Base-by-base conservation (phyloP, 163 green algal species). In the Scenedesmus sp. region DNA sequence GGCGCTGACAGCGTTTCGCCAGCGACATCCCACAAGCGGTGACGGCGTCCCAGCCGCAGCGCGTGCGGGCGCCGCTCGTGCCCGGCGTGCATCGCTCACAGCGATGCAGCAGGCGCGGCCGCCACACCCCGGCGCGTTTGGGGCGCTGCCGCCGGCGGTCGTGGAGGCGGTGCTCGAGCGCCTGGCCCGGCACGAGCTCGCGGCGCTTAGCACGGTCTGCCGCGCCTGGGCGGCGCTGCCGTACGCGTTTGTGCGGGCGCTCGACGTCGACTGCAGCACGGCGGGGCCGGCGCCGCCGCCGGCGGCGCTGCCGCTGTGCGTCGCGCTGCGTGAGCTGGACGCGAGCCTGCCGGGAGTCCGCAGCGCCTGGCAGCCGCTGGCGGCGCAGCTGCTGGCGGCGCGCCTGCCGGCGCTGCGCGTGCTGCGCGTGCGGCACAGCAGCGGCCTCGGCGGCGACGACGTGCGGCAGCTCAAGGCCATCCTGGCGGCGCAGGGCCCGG, bases 391-490 rank as follows among this genome's bases (percentile, higher is more conserved):
- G 20, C 29, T 28, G 14, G 34, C 42, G 31, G 53, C 64, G 69
- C 69, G 47, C 36, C 54, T 77, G 53, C 39, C 69, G 22, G 44
- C 24, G 14, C 54, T 77, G 69, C 54, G 44, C n/a, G 22, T 48
- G 34, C 39, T 77, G 39, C 22, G 24, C 69, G 65, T 77, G 22
- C 69, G 66, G 54, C 69, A 77, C 69, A 77, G 50, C 69, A 77
- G 69, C 54, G 58, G 58, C 36, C 20, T 3, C 33, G 42, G 6
- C 22, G 14, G 13, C 29, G 2, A 36, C 9, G 28, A 77, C 14
- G 34, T 77, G n/a, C 51, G 56, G 67, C 67, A 77, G 67, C 67
- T 77, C 13, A 22, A 65, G 11, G 22, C 18, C 45, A 57, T 77
- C 56, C 7, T 77, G 51, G 51, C 64, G 67, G 67, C 64, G 34